A percentile compares a stretch with the other conserved stretches of the same genome.
These are phyloP conservation scores for Cyberlindnera galapagoensis DNA, from an alignment of 805 yeast genomes.

Conservation along the genomic window DNA sequence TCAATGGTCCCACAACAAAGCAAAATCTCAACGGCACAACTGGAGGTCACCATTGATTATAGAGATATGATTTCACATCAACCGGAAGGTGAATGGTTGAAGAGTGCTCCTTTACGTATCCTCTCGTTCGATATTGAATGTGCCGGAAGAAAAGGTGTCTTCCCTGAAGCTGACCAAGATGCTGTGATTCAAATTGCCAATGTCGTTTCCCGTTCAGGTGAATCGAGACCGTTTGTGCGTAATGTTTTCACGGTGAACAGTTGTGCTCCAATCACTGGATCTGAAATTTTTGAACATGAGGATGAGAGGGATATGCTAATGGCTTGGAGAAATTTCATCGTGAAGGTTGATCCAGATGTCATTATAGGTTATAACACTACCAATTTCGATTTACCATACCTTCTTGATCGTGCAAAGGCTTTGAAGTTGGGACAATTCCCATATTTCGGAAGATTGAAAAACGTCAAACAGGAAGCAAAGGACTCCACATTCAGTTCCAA, in stretches of 20 bases:
- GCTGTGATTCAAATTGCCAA: constrained; percentile 97
- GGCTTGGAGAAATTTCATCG: constrained; percentile 83
- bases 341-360: constrained; percentile 87
- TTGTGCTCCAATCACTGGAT: constrained; percentile 91
- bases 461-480: constrained; percentile 67
- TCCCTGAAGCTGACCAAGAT: constrained; percentile 91
- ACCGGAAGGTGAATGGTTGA: constrained; percentile 90
- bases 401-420: constrained; percentile 80
- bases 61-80: constrained; percentile 69
- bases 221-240: constrained; percentile 80
- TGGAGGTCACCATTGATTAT: constrained; percentile 71
- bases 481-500: constrained; percentile 85
- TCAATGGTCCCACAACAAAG: constrained; percentile 32
- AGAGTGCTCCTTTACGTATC: constrained; percentile 88
- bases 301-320: constrained; percentile 77
- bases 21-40: constrained; percentile 71
- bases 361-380: constrained; percentile 94
- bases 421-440: constrained; percentile 65
- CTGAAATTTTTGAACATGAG: constrained; percentile 72
- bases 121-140: constrained; percentile 97
- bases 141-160: constrained; percentile 94
- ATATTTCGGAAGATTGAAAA: constrained; percentile 71
- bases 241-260: constrained; percentile 91
- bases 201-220: constrained; percentile 82
- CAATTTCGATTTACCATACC: constrained; percentile 92